A percentile compares a stretch with the other conserved stretches of the same genome.
Evolutionary conservation across 768 basidiomycete genomes (phyloP).

Genomic region (Pholiota molesta): DNA sequence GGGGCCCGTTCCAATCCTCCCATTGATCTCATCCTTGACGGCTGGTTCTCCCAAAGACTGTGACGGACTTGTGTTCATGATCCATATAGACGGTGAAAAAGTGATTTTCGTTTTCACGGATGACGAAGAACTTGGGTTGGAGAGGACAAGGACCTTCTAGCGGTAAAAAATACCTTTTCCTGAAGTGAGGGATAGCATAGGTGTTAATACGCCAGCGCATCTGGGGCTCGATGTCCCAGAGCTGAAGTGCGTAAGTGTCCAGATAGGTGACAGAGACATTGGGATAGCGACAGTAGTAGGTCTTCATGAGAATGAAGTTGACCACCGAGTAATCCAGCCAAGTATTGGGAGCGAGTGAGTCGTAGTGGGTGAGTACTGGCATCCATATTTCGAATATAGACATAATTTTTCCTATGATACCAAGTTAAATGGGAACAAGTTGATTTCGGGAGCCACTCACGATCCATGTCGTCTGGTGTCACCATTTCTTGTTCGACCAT

Average conservation of each 20-base stretch:
- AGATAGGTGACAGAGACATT: not conserved
- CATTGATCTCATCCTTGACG: not conserved
- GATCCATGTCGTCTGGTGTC: too few relatives aligned
- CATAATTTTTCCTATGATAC: not conserved
- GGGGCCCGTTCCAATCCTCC: not conserved
- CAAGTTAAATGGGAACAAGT: not conserved
- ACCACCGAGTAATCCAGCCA: conserved; percentile 4
- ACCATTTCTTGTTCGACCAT: too few relatives aligned
- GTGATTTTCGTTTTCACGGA: not conserved
- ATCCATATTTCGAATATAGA: not conserved
- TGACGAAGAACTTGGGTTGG: not conserved
- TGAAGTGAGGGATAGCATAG: not conserved
- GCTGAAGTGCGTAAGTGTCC: not conserved
- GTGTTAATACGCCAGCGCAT: not conserved
- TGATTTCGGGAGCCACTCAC: too few relatives aligned
- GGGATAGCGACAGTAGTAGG: not conserved
- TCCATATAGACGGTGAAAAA: not conserved
- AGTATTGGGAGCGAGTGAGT: not conserved
- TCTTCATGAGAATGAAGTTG: conserved; percentile 3
- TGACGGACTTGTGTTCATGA: not conserved
- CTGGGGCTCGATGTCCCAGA: not conserved
- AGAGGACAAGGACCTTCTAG: not conserved
- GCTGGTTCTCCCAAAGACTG: not conserved
- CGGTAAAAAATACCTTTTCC: not conserved
- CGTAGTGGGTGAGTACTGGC: not conserved